Percentiles rank a stretch among this genome's conserved stretches.
phyloP scores from a whole-genome alignment of 192 early-diverging fungal genomes.

The Rhizoclosmatium globosum region DNA sequence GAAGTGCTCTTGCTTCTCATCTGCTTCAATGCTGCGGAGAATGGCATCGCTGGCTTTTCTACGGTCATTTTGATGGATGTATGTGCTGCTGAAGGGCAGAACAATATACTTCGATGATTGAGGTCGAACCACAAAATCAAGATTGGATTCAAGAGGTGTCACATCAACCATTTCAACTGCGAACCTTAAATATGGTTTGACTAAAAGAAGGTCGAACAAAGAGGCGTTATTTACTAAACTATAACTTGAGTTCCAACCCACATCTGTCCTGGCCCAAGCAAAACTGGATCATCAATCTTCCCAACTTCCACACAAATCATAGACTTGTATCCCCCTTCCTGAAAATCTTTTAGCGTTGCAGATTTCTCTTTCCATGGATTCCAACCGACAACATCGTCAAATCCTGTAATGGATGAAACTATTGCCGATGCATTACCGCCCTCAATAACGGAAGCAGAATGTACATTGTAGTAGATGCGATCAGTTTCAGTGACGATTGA shows the following conservation, averaged over 20 bases:
- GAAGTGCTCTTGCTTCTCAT: no score
- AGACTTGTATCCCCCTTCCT: conserved; percentile 77
- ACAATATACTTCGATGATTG: no score
- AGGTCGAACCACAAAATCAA: no score
- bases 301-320: conserved; percentile 91
- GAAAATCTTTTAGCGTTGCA: conserved; percentile 86
- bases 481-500: conserved; percentile 80
- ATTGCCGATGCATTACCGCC: conserved; percentile 24
- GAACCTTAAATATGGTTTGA: no score
- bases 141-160: no score
- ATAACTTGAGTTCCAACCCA: conserved; percentile 15
- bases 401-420: conserved; percentile 7
- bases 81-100: no score
- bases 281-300: conserved; percentile 22
- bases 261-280: conserved; percentile 5
- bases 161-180: no score
- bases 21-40: no score
- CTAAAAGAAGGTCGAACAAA: background rate
- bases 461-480: conserved; percentile 80
- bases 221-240: background rate
- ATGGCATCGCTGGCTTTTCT: no score
- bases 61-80: no score
- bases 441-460: conserved; percentile 43
- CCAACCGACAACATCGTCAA: conserved; percentile 81
- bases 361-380: conserved; percentile 96